These are phyloP conservation scores for Podospora sp. DNA, from an alignment of 495 filamentous ascomycete species.

Conservation along the genomic window DNA sequence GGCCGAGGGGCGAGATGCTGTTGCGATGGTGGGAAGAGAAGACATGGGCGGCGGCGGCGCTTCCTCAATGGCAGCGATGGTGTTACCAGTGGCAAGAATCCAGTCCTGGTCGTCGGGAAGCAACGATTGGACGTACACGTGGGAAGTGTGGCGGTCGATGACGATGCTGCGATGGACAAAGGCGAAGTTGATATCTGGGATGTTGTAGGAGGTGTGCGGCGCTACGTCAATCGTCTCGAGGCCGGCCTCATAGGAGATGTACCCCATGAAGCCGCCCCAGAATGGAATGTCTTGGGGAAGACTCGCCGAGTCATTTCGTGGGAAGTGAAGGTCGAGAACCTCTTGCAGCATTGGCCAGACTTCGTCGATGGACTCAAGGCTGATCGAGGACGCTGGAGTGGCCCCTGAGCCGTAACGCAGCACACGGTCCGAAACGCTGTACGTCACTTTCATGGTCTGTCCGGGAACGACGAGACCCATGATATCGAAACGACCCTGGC, in stretches of 20 bases:
- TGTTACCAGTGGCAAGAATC: background rate
- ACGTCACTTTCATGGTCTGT: constrained; percentile 2
- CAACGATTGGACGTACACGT: background rate
- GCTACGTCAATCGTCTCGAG: constrained; percentile 7
- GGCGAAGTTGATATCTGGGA: constrained; percentile 6
- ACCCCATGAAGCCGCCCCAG: constrained; percentile 5
- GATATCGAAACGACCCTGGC: background rate
- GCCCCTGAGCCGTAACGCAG: background rate
- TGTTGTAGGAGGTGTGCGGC: background rate
- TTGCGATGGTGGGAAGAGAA: background rate
- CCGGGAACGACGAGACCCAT: constrained; percentile 1
- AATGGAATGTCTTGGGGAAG: constrained; percentile 2
- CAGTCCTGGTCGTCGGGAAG: background rate
- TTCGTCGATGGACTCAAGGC: background rate
- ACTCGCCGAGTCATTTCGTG: background rate
- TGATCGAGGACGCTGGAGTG: background rate
- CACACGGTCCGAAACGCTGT: background rate
- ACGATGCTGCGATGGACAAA: constrained; percentile 5
- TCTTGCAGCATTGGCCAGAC: constrained; percentile 6
- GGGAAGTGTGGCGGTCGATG: background rate
- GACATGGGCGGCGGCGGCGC: background rate
- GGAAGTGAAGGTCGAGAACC: background rate
- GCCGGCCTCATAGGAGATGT: constrained; percentile 1
- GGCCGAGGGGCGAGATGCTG: background rate
- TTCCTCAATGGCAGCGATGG: background rate